Base-by-base conservation (phyloP, 345 rosid species). In the Iberis pinnata region DNA sequence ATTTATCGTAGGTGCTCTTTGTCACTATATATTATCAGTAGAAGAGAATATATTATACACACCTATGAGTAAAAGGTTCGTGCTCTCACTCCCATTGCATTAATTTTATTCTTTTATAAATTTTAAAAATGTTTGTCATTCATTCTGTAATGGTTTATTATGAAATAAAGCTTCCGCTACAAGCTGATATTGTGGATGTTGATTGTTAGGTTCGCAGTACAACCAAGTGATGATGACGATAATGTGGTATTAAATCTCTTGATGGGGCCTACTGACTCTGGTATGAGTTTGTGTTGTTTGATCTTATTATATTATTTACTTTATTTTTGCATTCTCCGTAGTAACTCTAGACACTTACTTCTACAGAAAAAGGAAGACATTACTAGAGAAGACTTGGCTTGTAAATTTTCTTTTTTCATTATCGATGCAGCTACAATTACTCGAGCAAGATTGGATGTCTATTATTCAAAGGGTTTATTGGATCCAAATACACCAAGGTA, bases 211-310 rank as follows among this genome's bases (percentile, higher is more conserved):
- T 75, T 86, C 73, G 92, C 65, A 70, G 86, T 49, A 68, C 89
- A 84, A 74, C 27, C 75, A 42, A 36, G 73, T 64, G 88, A 80
- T 75, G 76, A 81, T 65, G 95, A 82, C 27, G 86, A 84, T 31
- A 71, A 77, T 20, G 96, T 90, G 15, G 98, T 87, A 65, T 72
- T 90, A 72, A 96, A 90, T 53, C 95, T 90, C 43, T 57, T 90
- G 76, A 85, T 90, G 81, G 98, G 96, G 17, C 96, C 98, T 36
- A 90, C 98, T 58, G 98, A 96, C 58, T 90, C 98, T 29, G 98
- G 98, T 87, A 75, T 33, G 75, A 12, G 7, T 22, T 31, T 56
- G 40, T 55, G 20, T 44, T 26, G 22, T 16, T 8, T 40, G 52
- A 22, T 56, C 55, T 12, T 50, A 2, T 10, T 19, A 18, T 47